Conservation (phyloP, 305 asterid species). For the Plantago lanceolata region DNA sequence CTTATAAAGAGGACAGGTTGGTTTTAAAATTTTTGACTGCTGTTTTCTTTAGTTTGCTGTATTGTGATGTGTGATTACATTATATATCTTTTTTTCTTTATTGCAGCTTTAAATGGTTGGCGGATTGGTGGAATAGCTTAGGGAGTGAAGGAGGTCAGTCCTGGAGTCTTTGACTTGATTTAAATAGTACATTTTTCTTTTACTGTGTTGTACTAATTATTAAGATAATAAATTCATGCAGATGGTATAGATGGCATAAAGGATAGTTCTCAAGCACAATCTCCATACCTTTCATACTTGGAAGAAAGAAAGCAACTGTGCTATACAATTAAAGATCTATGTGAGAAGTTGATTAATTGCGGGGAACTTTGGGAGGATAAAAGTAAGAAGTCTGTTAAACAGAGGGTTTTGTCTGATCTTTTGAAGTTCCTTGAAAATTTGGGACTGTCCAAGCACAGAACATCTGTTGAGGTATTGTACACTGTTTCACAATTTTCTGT, state of each 20-base stretch:
- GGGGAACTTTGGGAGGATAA: conserved; percentile 70
- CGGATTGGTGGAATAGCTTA: conserved; percentile 56
- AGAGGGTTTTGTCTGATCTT: conserved; percentile 67
- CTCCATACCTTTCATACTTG: conserved; percentile 37
- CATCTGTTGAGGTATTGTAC: conserved; percentile 48
- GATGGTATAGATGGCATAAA: conserved; percentile 34
- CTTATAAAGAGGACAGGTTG: conserved; percentile 49
- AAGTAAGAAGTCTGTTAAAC: conserved; percentile 51
- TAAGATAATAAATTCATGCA: conserved; percentile 34
- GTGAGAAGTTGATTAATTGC: conserved; percentile 44
- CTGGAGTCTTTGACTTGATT: conserved; percentile 22
- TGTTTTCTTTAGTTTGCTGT: conserved; percentile 8
- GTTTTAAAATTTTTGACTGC: conserved; percentile 2
- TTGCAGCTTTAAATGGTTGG: conserved; percentile 53
- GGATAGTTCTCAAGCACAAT: conserved; percentile 34
- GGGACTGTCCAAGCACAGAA: conserved; percentile 76
- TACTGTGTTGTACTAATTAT: conserved; percentile 16
- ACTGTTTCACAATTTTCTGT: conserved; percentile 7
- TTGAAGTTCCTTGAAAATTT: conserved; percentile 62
- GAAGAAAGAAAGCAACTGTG: conserved; percentile 51
- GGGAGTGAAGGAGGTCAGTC: conserved; percentile 34
- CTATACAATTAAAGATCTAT: conserved; percentile 46
- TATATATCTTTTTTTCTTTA: conserved; percentile 15
- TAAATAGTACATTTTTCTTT: conserved; percentile 9
- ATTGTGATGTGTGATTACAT: not conserved